These are phyloP conservation scores for Rhizoclosmatium sp. DNA, from an alignment of 192 early-diverging fungal species.

Conservation along the genomic window DNA sequence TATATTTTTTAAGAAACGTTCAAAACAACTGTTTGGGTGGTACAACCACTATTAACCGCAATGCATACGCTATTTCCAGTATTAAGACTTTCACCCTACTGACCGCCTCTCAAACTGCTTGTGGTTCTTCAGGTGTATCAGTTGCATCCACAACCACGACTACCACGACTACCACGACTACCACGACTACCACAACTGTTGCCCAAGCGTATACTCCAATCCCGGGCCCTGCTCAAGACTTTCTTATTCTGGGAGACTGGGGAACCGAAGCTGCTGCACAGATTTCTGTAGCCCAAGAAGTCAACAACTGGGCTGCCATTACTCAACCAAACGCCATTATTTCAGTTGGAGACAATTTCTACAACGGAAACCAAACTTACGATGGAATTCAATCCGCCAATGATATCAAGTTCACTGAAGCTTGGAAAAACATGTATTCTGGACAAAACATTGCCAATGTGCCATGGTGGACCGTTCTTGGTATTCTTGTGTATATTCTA, in stretches of 20 bases:
- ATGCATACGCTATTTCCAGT: neutral
- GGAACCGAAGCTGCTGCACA: constrained; percentile 16
- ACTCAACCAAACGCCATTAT: constrained; percentile 9
- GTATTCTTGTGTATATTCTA: neutral
- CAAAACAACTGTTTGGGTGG: neutral
- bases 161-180: neutral
- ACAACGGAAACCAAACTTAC: neutral
- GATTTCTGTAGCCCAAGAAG: constrained; percentile 2
- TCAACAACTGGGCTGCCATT: constrained; percentile 21
- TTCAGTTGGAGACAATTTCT: constrained; percentile 38
- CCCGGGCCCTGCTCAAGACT: neutral
- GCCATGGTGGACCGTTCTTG: constrained; percentile 33
- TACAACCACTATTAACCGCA: neutral
- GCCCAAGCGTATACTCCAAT: neutral
- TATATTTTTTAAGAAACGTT: neutral
- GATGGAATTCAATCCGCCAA: constrained; percentile 18
- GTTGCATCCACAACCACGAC: neutral
- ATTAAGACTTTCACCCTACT: neutral
- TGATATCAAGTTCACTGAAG: constrained; percentile 24
- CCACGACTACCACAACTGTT: neutral
- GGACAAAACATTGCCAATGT: neutral
- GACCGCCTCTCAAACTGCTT: neutral
- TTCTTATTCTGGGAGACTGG: constrained; percentile 32
- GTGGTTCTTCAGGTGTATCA: neutral
- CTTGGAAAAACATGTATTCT: constrained; percentile 15